Percentiles rank a stretch among this genome's conserved stretches.
phyloP scores from a whole-genome alignment of 2,329 filamentous ascomycete species.

The Metarhizium album region DNA sequence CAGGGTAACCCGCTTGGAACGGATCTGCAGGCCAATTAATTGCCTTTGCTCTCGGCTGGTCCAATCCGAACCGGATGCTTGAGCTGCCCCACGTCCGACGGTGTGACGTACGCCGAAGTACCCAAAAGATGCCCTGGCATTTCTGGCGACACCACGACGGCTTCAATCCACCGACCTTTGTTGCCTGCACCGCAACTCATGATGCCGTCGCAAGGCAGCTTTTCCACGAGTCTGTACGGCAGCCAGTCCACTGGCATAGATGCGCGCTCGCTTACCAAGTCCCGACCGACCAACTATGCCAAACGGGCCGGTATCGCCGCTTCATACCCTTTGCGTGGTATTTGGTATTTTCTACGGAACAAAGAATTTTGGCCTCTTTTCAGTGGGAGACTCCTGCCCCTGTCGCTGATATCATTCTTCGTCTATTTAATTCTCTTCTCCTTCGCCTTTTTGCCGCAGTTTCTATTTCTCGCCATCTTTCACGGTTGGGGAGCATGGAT shows the following conservation, averaged over 20 bases:
- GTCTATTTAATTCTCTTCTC: constrained; percentile 81
- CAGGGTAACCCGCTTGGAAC: no score
- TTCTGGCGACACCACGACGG: background rate
- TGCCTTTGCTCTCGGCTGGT: background rate
- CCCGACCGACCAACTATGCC: constrained; percentile 30
- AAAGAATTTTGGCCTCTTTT: constrained; percentile 78
- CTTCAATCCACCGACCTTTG: background rate
- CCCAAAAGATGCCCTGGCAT: background rate
- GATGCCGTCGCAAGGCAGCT: constrained; percentile 4
- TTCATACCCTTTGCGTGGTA: constrained; percentile 55
- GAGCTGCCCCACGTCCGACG: background rate
- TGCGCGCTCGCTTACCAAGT: constrained; percentile 2
- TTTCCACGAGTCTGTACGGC: constrained; percentile 5
- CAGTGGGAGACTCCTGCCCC: constrained; percentile 63
- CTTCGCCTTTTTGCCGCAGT: constrained; percentile 81
- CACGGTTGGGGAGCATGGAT: constrained; percentile 83
- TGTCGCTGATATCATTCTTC: constrained; percentile 70
- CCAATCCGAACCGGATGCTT: background rate
- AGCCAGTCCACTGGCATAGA: constrained; percentile 7
- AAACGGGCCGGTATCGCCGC: constrained; percentile 34
- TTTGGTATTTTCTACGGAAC: constrained; percentile 70
- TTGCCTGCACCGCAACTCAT: background rate
- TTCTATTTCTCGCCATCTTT: constrained; percentile 80
- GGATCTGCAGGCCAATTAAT: no score
- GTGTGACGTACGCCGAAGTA: constrained; percentile 2